These are phyloP conservation scores for Ascoidea asiatica DNA, from an alignment of 805 yeast species.

Conservation along the genomic window DNA sequence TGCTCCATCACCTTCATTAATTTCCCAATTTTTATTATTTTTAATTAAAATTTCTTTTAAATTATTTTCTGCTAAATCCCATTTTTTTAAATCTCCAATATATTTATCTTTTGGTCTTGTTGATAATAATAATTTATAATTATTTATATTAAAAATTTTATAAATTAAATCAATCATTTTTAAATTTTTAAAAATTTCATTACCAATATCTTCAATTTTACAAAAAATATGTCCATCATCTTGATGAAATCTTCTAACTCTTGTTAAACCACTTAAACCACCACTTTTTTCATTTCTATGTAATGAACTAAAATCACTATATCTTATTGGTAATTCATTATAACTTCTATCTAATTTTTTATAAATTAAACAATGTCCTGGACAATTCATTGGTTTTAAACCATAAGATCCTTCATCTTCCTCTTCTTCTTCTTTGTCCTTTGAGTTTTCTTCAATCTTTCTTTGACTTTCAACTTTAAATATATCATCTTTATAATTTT, in stretches of 20 bases:
- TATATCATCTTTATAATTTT: conserved; percentile 89
- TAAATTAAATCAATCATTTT: conserved; percentile 67
- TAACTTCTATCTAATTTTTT: conserved; percentile 65
- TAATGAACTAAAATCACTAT: conserved; percentile 79
- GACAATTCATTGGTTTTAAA: conserved; percentile 91
- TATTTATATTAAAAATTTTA: conserved; percentile 43
- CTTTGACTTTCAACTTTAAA: conserved; percentile 59
- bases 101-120: conserved; percentile 67
- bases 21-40: conserved; percentile 45
- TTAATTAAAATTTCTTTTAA: conserved; percentile 46
- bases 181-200: conserved; percentile 62
- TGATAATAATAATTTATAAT: conserved; percentile 56
- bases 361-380: conserved; percentile 85
- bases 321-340: conserved; percentile 75
- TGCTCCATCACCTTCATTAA: conserved; percentile 92
- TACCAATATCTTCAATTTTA: conserved; percentile 55
- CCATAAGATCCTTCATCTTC: conserved; percentile 46
- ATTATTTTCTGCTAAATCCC: conserved; percentile 73
- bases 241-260: conserved; percentile 93
- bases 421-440: conserved; percentile 17
- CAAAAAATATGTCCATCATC: conserved; percentile 98
- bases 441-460: conserved; percentile 5
- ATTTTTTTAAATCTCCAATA: conserved; percentile 64
- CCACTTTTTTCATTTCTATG: conserved; percentile 95
- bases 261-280: conserved; percentile 79